Percentiles rank a stretch among this genome's conserved stretches.
Conservation (phyloP, 805 yeast species). For the Candida pseudofarinosa region DNA sequence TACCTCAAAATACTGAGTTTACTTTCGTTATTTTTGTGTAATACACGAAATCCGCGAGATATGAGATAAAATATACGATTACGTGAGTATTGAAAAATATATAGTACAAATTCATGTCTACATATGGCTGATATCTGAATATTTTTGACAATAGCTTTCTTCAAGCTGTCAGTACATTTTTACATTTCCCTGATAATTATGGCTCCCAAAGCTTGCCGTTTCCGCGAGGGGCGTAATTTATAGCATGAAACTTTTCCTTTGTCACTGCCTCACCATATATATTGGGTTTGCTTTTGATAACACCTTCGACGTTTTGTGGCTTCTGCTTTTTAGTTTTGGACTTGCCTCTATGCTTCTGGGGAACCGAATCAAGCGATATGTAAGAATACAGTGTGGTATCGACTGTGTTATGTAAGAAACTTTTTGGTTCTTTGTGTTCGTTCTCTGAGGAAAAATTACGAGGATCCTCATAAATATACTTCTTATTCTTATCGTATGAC, state of each 20-base stretch:
- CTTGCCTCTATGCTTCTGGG: constrained; percentile 5
- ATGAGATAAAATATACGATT: neutral
- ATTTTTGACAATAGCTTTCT: too few species aligned
- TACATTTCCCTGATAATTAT: too few species aligned
- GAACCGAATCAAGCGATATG: constrained; percentile 2
- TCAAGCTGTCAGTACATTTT: too few species aligned
- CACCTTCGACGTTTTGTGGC: constrained; percentile 8
- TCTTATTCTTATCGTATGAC: constrained; percentile 30
- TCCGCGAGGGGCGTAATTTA: constrained; percentile 60
- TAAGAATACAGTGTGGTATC: constrained; percentile 30
- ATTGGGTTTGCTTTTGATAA: constrained; percentile 5
- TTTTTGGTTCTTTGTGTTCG: constrained; percentile 18
- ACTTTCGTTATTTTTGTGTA: neutral
- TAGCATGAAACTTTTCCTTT: constrained; percentile 42
- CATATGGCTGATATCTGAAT: too few species aligned
- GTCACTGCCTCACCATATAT: constrained; percentile 25
- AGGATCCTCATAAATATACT: constrained; percentile 23
- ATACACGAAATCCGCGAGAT: neutral
- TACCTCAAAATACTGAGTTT: neutral
- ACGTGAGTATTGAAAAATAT: neutral
- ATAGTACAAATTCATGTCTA: too few species aligned
- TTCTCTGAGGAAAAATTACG: constrained; percentile 20
- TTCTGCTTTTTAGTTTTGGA: neutral
- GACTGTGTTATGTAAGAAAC: constrained; percentile 27
- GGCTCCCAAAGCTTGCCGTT: constrained; percentile 60